phyloP scores from a whole-genome alignment of 2,329 filamentous ascomycete genomes.

The Paraphoma chrysanthemicola region DNA sequence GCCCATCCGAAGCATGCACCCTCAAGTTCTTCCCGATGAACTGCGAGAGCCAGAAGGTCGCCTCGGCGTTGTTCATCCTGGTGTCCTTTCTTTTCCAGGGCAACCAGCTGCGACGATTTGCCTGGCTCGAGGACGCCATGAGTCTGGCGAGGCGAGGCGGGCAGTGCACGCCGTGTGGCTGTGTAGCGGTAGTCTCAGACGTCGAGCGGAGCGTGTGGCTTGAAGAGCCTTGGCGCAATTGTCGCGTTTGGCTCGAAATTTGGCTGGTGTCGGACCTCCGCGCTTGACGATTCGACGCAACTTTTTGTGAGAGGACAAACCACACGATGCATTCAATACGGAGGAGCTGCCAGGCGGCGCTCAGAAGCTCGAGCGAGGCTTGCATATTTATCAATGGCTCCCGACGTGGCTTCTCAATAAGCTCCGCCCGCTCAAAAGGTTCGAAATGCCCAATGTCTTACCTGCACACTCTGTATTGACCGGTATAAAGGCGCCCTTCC shows the following conservation, averaged over 20 bases:
- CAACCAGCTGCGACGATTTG: constrained; percentile 27
- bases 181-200: constrained; percentile 10
- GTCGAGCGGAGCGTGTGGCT: constrained; percentile 1
- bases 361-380: constrained; percentile 15
- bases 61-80: constrained; percentile 60
- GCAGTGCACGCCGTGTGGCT: constrained; percentile 10
- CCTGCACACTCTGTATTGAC: constrained; percentile 1
- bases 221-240: constrained; percentile 33
- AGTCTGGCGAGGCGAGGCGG: constrained; percentile 8
- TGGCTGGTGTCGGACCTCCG: constrained; percentile 4
- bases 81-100: constrained; percentile 18
- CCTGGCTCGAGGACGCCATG: constrained; percentile 13
- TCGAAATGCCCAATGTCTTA: constrained; percentile 2
- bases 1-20: constrained; percentile 79
- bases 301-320: constrained; percentile 4
- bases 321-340: constrained; percentile 41
- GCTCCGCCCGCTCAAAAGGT: constrained; percentile 32
- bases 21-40: constrained; percentile 81
- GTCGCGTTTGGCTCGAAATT: constrained; percentile 32
- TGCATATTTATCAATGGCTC: constrained; percentile 26
- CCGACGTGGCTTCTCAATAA: constrained; percentile 40
- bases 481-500: constrained; percentile 46
- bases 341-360: constrained; percentile 35
- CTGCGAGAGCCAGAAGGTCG: constrained; percentile 64
- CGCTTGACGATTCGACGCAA: not conserved